A percentile compares a stretch with the other conserved stretches of the same genome.
Conservation (phyloP, 192 early-diverging fungal species). For the Geranomyces michiganensis region DNA sequence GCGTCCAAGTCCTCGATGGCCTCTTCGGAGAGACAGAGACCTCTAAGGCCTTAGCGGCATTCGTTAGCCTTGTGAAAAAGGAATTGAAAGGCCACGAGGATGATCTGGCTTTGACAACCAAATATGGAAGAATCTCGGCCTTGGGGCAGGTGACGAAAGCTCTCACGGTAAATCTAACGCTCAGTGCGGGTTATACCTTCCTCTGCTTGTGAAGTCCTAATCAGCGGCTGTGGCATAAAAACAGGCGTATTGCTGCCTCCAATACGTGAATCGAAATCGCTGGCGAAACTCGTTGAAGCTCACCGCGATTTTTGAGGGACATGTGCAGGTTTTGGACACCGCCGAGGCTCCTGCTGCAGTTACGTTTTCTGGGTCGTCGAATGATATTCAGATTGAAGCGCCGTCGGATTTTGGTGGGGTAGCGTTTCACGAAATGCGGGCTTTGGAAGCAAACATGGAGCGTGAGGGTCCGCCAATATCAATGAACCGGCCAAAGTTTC, state of each 20-base stretch:
- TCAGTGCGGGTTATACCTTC: too few species aligned
- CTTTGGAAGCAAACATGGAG: background rate
- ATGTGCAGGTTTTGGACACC: constrained; percentile 9
- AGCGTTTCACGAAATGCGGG: background rate
- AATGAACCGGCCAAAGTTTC: background rate
- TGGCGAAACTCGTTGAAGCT: constrained; percentile 38
- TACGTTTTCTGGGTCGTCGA: background rate
- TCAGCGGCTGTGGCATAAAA: background rate
- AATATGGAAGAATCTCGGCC: constrained; percentile 30
- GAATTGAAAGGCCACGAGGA: constrained; percentile 42
- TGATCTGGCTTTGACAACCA: background rate
- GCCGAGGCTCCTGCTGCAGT: background rate
- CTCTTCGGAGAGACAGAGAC: constrained; percentile 96
- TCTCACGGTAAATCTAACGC: constrained; percentile 16
- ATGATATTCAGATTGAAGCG: background rate
- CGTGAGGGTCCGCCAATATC: background rate
- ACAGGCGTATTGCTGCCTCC: constrained; percentile 45
- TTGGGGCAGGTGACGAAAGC: constrained; percentile 43
- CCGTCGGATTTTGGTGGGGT: background rate
- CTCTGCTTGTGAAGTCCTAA: background rate
- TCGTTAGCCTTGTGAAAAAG: constrained; percentile 60
- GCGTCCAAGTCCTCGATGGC: constrained; percentile 88
- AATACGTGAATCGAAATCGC: constrained; percentile 43
- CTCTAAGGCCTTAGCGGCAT: constrained; percentile 86
- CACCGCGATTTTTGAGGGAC: constrained; percentile 37